Evolutionary conservation across 805 yeast species (phyloP), one percentile per base, ranked within the genome.

Genomic region (Candida jianshihensis): DNA sequence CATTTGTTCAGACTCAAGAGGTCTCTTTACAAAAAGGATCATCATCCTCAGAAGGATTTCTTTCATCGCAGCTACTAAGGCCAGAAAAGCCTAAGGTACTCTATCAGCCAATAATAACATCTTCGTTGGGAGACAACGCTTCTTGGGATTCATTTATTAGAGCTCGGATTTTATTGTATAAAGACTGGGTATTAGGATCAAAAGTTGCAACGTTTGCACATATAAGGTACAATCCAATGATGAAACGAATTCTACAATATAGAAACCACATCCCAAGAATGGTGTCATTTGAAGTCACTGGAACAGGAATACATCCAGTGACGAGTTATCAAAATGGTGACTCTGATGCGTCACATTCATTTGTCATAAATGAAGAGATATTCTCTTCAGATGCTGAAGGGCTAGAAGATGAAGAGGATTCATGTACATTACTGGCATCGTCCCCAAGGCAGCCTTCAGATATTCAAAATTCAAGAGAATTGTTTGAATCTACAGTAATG

Each of bases 161-260:
- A 16, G 48, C 53, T 15, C 29, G 56, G 25, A 20, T 53, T 5
- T 28, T 44, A 35, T 29, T 51, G 5, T 53, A 51, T 30, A 49
- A 37, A 29, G 57, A 53, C 30, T 51, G 51, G 52, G 19, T 27
- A 2, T 4, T 17, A 4, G 38, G 41, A 6, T 17, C 16, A 10
- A 27, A 32, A 9, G 34, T 44, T 2, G 50, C 41, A 0, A 42
- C 34, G 2, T 51, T 39, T 35, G 48, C 42, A 3, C 43, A 46
- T 16, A 27, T 52, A 12, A 42, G 38, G 22, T 49, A 51, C 28
- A 48, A 42, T 29, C 37, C 40, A 5, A 34, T 38, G 4, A 31
- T 47, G 43, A 42, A 38, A 27, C 38, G 36, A 19, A n/a, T 40
- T 18, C 27, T 41, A 6, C 38, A 38, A 14, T 26, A 38, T 4